A percentile compares a stretch with the other conserved stretches of the same genome.
Conservation (phyloP, 2,329 filamentous ascomycete species). For the Escovopsis sp. region DNA sequence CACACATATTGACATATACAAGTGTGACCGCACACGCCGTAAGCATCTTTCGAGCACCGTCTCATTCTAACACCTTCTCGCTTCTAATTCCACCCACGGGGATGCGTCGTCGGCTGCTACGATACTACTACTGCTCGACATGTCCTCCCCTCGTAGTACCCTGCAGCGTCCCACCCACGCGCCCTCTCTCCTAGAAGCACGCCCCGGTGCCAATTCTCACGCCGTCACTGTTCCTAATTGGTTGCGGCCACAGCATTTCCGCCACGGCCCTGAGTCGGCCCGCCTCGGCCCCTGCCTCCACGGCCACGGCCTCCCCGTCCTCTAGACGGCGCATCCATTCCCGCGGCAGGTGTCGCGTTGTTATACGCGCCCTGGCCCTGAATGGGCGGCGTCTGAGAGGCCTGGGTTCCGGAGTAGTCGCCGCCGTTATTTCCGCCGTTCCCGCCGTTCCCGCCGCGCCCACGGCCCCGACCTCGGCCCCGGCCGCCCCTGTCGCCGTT, state of each 20-base stretch:
- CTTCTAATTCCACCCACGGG: too few species aligned
- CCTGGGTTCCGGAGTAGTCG: slow-evolving; percentile 10
- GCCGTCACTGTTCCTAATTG: not conserved
- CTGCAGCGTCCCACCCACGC: too few species aligned
- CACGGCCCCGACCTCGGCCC: slow-evolving; percentile 19
- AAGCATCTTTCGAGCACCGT: too few species aligned
- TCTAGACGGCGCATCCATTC: slow-evolving; percentile 31
- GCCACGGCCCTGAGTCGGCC: slow-evolving; percentile 20
- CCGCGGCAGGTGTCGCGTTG: slow-evolving; percentile 46
- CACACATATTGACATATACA: too few species aligned
- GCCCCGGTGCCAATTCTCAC: too few species aligned
- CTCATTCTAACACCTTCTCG: too few species aligned
- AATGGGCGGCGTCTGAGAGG: slow-evolving; percentile 5
- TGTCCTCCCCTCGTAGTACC: too few species aligned
- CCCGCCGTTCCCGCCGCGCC: slow-evolving; percentile 4
- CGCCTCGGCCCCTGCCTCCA: slow-evolving; percentile 25
- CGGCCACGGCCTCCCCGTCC: slow-evolving; percentile 26
- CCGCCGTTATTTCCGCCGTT: slow-evolving; percentile 9
- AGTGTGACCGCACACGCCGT: too few species aligned
- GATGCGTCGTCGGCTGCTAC: too few species aligned
- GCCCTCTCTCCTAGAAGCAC: too few species aligned
- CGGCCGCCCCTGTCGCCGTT: slow-evolving; percentile 12
- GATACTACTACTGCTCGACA: too few species aligned
- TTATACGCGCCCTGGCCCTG: slow-evolving; percentile 27
- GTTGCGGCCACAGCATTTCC: slow-evolving; percentile 9